phyloP scores from a whole-genome alignment of 2,329 filamentous ascomycete species.

The Aspergillus thermomutatus region DNA sequence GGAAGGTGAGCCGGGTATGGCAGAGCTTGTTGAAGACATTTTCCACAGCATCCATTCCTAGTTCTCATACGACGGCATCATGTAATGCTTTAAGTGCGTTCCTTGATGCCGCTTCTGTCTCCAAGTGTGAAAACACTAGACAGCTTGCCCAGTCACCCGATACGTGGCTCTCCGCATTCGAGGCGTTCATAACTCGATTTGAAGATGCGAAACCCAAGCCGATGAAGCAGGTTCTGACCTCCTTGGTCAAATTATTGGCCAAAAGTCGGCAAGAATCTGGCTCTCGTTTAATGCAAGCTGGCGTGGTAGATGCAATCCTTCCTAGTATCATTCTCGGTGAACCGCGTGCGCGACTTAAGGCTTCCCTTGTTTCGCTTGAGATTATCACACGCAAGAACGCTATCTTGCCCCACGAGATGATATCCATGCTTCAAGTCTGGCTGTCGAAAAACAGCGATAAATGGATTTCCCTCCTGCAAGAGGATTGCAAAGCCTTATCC shows the following conservation, averaged over 20 bases:
- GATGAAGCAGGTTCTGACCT: constrained; percentile 43
- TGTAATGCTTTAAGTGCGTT: constrained; percentile 46
- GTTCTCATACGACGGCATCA: constrained; percentile 39
- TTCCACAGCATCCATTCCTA: constrained; percentile 34
- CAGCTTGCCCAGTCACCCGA: constrained; percentile 31
- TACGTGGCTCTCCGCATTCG: constrained; percentile 40
- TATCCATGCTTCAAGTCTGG: constrained; percentile 30
- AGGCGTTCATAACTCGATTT: constrained; percentile 39
- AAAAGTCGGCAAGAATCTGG: constrained; percentile 24
- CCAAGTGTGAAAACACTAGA: constrained; percentile 29
- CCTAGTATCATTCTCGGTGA: constrained; percentile 39
- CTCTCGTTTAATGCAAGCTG: constrained; percentile 17
- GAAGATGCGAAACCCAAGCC: constrained; percentile 44
- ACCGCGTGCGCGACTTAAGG: constrained; percentile 37
- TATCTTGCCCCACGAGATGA: constrained; percentile 28
- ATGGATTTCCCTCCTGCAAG: constrained; percentile 32
- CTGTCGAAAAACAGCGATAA: constrained; percentile 26
- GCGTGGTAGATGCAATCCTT: constrained; percentile 26
- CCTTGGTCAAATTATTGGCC: constrained; percentile 34
- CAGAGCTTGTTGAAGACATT: constrained; percentile 41
- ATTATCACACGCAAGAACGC: constrained; percentile 37
- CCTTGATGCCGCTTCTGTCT: constrained; percentile 35
- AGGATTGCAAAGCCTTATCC: constrained; percentile 30
- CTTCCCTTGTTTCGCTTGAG: constrained; percentile 35
- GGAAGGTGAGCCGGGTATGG: constrained; percentile 36